These are phyloP conservation scores for Cryphonectria carpinicola DNA, from an alignment of 2,329 filamentous ascomycete genomes.

Conservation along the genomic window DNA sequence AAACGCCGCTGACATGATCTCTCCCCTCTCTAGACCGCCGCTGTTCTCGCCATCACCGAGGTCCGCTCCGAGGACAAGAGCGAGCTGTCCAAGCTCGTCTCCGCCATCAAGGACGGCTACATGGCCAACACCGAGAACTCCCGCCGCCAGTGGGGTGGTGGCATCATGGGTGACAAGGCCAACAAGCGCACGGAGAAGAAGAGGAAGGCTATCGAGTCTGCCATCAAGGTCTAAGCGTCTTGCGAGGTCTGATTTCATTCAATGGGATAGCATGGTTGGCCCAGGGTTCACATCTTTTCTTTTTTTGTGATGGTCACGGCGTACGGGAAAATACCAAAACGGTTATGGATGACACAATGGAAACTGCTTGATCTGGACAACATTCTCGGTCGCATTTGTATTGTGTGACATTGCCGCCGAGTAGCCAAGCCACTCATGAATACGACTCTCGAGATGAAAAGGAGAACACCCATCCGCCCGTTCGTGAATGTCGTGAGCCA, in stretches of 20 bases:
- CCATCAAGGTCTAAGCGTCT: constrained; percentile 89
- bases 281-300: constrained; percentile 14
- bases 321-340: constrained; percentile 42
- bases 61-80: constrained; percentile 97
- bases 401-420: constrained; percentile 31
- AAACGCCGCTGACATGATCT: constrained; percentile 3
- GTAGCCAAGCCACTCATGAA: constrained; percentile 31
- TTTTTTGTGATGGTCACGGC: constrained; percentile 35
- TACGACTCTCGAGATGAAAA: constrained; percentile 30
- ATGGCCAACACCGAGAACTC: constrained; percentile 91
- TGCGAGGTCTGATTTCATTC: constrained; percentile 29
- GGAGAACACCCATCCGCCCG: neutral
- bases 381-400: constrained; percentile 28
- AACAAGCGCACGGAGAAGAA: constrained; percentile 78
- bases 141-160: constrained; percentile 96
- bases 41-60: constrained; percentile 94
- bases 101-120: constrained; percentile 97
- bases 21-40: constrained; percentile 74
- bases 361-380: constrained; percentile 32
- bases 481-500: constrained; percentile 17
- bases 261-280: constrained; percentile 32
- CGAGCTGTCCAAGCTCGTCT: constrained; percentile 95
- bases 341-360: constrained; percentile 32
- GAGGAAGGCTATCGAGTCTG: constrained; percentile 89
- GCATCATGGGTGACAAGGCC: constrained; percentile 98